Conservation (phyloP, 441 rosid species). For the Geranium incanum region DNA sequence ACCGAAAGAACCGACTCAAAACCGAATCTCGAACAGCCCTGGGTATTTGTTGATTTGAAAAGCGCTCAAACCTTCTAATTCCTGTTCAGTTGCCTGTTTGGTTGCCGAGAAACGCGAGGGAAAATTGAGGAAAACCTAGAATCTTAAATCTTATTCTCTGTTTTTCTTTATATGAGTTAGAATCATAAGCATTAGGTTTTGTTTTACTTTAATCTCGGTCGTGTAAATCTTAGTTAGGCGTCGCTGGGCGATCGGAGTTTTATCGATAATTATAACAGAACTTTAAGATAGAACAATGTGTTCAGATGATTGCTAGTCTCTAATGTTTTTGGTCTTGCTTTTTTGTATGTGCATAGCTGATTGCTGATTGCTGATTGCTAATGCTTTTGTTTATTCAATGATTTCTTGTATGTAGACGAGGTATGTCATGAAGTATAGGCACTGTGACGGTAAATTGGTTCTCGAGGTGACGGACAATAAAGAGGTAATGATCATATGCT, state of each 20-base stretch:
- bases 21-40: too few species aligned
- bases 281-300: background rate
- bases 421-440: constrained; percentile 80
- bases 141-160: background rate
- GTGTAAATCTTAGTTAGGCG: background rate
- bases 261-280: background rate
- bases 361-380: too few species aligned
- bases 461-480: constrained; percentile 94
- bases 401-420: constrained; percentile 49
- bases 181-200: background rate
- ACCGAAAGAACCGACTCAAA: too few species aligned
- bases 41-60: too few species aligned
- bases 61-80: background rate
- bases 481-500: constrained; percentile 42
- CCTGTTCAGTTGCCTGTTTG: constrained; percentile 17
- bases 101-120: constrained; percentile 5
- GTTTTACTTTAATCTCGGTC: background rate
- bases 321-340: background rate
- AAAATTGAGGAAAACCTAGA: background rate
- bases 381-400: constrained; percentile 7
- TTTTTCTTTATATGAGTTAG: background rate
- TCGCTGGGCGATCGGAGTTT: background rate
- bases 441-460: constrained; percentile 86
- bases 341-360: too few species aligned
- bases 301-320: background rate